Evolutionary conservation across 2,329 filamentous ascomycete genomes (phyloP), one percentile per base, ranked within the genome.

Genomic region (Bipolaris zeicola): DNA sequence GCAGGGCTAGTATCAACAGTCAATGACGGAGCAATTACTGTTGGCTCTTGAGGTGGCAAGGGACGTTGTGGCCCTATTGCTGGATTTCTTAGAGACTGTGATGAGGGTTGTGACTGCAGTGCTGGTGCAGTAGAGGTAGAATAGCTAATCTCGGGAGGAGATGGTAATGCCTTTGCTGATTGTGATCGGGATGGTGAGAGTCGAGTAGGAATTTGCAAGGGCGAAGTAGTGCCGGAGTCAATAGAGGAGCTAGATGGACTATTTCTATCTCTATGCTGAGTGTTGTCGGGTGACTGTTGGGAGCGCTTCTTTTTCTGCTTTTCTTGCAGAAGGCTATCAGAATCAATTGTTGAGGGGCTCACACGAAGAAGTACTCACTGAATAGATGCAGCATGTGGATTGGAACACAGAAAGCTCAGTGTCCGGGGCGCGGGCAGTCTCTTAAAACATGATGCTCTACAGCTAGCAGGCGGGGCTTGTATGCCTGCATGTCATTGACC

Each of bases 301-400:
- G 52, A 46, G n/a, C 52, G 57, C 49, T 45, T 62, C 38, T 66
- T 60, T 37, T 59, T 63, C 33, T 62, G 60, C 47, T 60, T 66
- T 53, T 53, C 65, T 65, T 14, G n/a, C n/a, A n/a, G 26, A 46
- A 13, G 6, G 24, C 10, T 28, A 42, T 65, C 31, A 65, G 53
- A 20, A 38, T 41, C 16, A 14, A 16, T 11, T 13, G 6, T 6
- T 11, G 42, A 37, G 16, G 31, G 22, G 28, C 28, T 31, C 8
- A 14, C 3, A 33, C 13, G 6, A 20, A 10, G 11, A 37, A 18
- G 10, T 28, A 57, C 64, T 36, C 6, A 66, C 65, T 61, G 39
- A 68, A 60, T 44, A 68, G 57, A 39, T 63, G 60, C 57, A 66
- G 60, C 64, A 68, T 68, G 45, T 65, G 63, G 64, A 57, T 55